These are phyloP conservation scores for Singerocomus rubriflavus DNA, from an alignment of 1,284 basidiomycete genomes.

Conservation along the genomic window DNA sequence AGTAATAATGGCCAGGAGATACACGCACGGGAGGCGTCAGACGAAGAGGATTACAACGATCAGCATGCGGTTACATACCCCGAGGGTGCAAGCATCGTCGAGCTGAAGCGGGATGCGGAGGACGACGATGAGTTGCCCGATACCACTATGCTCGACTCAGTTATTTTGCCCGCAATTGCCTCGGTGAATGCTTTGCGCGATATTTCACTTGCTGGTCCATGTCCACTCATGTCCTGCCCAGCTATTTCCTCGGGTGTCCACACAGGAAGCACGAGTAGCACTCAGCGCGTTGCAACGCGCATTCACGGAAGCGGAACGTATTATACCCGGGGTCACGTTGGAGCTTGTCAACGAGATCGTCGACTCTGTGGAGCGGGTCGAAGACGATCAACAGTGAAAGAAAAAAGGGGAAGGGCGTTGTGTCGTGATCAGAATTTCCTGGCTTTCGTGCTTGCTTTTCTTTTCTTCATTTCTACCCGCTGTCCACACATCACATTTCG, in stretches of 20 bases:
- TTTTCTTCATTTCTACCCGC: neutral
- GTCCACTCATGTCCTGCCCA: conserved; percentile 33
- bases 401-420: neutral
- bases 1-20: conserved; percentile 15
- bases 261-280: conserved; percentile 81
- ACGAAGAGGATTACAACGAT: conserved; percentile 68
- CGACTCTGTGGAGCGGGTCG: conserved; percentile 87
- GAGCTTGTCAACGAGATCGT: conserved; percentile 85
- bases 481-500: conserved; percentile 16
- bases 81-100: conserved; percentile 20
- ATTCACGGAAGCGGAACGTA: conserved; percentile 88
- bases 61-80: conserved; percentile 34
- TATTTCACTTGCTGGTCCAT: neutral
- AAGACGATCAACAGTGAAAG: conserved; percentile 49
- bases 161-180: conserved; percentile 88
- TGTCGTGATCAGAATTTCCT: conserved; percentile 1
- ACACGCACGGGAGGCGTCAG: conserved; percentile 47
- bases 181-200: conserved; percentile 55
- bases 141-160: conserved; percentile 91
- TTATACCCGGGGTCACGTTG: conserved; percentile 80
- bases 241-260: conserved; percentile 87
- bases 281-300: conserved; percentile 83
- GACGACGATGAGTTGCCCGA: conserved; percentile 72
- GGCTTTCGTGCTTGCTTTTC: conserved; percentile 17
- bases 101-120: conserved; percentile 41